Conservation (phyloP, 352 stramenopile species). For the Globisporangium spiculum region DNA sequence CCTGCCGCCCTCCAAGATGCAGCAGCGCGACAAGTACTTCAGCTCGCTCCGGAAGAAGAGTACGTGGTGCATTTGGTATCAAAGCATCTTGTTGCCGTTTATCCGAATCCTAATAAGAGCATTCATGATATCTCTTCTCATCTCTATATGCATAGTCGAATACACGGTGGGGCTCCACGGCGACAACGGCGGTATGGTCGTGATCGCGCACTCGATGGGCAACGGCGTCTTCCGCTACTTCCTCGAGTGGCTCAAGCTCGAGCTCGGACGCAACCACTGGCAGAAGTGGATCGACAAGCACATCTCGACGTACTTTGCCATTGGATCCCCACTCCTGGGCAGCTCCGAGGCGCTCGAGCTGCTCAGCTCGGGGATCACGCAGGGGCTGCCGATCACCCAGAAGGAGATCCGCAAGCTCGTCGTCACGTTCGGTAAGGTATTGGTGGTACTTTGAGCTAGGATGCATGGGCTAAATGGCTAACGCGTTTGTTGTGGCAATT, state of each 20-base stretch:
- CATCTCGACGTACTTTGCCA: slow-evolving; percentile 74
- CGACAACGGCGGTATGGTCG: slow-evolving; percentile 44
- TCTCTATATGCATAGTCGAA: slow-evolving; percentile 44
- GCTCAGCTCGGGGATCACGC: slow-evolving; percentile 59
- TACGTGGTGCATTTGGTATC: slow-evolving; percentile 23
- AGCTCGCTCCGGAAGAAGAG: slow-evolving; percentile 68
- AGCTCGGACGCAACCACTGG: slow-evolving; percentile 70
- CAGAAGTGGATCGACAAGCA: slow-evolving; percentile 74
- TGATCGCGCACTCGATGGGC: slow-evolving; percentile 82
- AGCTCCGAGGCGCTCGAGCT: slow-evolving; percentile 69
- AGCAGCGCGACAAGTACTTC: slow-evolving; percentile 77
- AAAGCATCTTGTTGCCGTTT: background rate
- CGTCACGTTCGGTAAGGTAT: slow-evolving; percentile 55
- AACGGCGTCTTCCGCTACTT: slow-evolving; percentile 84
- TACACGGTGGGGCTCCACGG: slow-evolving; percentile 52
- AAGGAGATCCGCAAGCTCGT: slow-evolving; percentile 70
- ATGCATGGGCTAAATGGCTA: background rate
- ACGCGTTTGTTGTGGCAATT: background rate
- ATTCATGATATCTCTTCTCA: background rate
- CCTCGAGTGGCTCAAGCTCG: slow-evolving; percentile 74
- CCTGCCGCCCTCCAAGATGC: slow-evolving; percentile 63
- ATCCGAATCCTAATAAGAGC: too few relatives aligned
- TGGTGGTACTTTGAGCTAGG: background rate
- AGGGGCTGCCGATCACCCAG: slow-evolving; percentile 62
- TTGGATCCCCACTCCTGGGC: slow-evolving; percentile 66